Percentiles rank a stretch among this genome's conserved stretches.
Conservation (phyloP, 2,329 filamentous ascomycete species). For the Botryosphaeria agaves region DNA sequence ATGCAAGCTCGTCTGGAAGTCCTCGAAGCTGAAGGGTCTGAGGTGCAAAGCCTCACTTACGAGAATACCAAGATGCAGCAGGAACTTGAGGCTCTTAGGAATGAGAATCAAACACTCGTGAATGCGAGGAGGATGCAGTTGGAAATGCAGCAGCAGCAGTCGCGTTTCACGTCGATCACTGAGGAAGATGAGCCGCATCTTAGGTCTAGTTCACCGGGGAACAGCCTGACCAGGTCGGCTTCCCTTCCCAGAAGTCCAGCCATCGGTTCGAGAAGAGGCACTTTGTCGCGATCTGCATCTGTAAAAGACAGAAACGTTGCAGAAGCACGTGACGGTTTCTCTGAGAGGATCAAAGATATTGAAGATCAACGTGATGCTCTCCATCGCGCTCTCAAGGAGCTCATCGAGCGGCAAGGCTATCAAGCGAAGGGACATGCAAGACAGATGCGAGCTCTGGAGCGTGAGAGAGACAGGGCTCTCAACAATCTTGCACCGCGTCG, state of each 20-base stretch:
- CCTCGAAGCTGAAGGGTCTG: constrained; percentile 55
- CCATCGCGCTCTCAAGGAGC: constrained; percentile 67
- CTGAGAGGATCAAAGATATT: constrained; percentile 76
- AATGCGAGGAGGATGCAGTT: constrained; percentile 31
- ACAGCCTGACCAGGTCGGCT: constrained; percentile 25
- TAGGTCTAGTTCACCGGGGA: constrained; percentile 8
- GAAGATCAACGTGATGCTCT: constrained; percentile 88
- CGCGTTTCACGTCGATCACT: constrained; percentile 40
- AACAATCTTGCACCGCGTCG: constrained; percentile 52
- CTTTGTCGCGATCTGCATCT: constrained; percentile 11
- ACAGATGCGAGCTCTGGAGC: constrained; percentile 57
- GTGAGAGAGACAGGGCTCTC: constrained; percentile 59
- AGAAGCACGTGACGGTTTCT: constrained; percentile 46
- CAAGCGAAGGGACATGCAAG: constrained; percentile 75
- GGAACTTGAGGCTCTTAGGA: constrained; percentile 55
- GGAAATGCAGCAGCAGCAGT: constrained; percentile 20
- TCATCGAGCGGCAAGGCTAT: constrained; percentile 71
- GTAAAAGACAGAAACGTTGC: constrained; percentile 23
- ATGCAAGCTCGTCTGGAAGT: constrained; percentile 61
- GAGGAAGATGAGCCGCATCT: constrained; percentile 32
- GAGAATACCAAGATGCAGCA: constrained; percentile 77
- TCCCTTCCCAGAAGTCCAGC: constrained; percentile 43
- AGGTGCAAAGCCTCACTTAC: constrained; percentile 57
- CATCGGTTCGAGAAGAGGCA: constrained; percentile 16
- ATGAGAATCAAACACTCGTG: constrained; percentile 43